phyloP scores from a whole-genome alignment of 805 yeast species.

The Ogataea kodamae region DNA sequence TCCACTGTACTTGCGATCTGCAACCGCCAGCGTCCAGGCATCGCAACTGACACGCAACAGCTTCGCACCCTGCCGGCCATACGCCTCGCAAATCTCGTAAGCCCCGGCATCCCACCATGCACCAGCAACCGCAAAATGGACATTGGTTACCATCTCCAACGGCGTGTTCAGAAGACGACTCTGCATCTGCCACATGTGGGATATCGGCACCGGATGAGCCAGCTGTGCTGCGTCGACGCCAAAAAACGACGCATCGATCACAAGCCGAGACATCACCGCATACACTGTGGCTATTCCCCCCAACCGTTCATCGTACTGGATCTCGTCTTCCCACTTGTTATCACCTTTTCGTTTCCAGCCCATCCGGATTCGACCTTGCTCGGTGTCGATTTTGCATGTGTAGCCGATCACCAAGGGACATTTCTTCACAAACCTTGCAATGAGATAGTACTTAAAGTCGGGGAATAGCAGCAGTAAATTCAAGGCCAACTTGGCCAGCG shows the following conservation, averaged over 20 bases:
- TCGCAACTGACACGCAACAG: conserved; percentile 44
- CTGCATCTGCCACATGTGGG: conserved; percentile 64
- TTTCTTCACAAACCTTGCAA: conserved; percentile 84
- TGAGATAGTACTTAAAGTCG: conserved; percentile 51
- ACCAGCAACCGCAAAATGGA: conserved; percentile 68
- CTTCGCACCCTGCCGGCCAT: conserved; percentile 70
- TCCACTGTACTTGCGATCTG: conserved; percentile 59
- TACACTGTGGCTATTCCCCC: conserved; percentile 83
- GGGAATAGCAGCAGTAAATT: conserved; percentile 46
- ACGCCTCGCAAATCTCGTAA: conserved; percentile 47
- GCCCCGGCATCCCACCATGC: conserved; percentile 94
- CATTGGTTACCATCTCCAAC: conserved; percentile 47
- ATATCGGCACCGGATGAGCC: conserved; percentile 54
- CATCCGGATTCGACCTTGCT: conserved; percentile 77
- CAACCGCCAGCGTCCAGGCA: conserved; percentile 52
- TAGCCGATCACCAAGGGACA: conserved; percentile 89
- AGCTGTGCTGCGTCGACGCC: conserved; percentile 20
- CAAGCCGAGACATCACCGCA: conserved; percentile 63
- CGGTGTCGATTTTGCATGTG: conserved; percentile 71
- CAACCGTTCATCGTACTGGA: conserved; percentile 77
- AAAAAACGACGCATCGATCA: conserved; percentile 27
- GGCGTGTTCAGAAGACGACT: conserved; percentile 67
- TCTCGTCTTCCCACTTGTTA: conserved; percentile 54
- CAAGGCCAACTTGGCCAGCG: conserved; percentile 66
- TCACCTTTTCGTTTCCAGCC: conserved; percentile 70